These are phyloP conservation scores for Gossypium bickii DNA, from an alignment of 345 rosid species.

Conservation along the genomic window DNA sequence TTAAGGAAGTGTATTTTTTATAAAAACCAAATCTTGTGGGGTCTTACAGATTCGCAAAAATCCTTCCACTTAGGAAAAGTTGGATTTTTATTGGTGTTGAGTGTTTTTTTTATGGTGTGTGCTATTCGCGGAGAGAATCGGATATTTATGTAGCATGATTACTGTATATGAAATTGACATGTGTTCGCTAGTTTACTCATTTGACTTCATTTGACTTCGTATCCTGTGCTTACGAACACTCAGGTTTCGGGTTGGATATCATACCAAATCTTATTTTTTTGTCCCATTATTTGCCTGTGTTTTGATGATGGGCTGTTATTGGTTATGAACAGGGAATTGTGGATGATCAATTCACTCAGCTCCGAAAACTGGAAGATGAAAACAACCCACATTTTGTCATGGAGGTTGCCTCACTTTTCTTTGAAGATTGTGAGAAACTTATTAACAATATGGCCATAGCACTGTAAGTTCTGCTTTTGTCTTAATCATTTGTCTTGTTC, in stretches of 20 bases:
- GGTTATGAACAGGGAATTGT: constrained; percentile 43
- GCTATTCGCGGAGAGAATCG: too few relatives aligned
- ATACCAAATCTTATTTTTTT: not conserved
- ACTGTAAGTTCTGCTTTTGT: constrained; percentile 40
- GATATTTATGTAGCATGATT: too few relatives aligned
- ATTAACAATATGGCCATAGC: constrained; percentile 55
- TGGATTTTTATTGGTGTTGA: too few relatives aligned
- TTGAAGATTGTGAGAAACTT: constrained; percentile 71
- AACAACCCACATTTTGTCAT: constrained; percentile 63
- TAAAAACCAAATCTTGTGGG: not conserved
- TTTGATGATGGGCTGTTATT: not conserved
- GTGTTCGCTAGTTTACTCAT: too few relatives aligned
- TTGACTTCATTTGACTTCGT: too few relatives aligned
- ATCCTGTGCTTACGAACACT: too few relatives aligned
- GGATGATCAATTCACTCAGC: constrained; percentile 82
- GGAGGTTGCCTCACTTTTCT: constrained; percentile 73
- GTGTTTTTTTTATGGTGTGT: too few relatives aligned
- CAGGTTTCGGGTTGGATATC: too few relatives aligned
- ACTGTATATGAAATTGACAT: too few relatives aligned
- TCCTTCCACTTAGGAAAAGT: too few relatives aligned
- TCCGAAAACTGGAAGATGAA: constrained; percentile 81
- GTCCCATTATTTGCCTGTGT: not conserved
- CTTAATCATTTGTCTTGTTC: not conserved
- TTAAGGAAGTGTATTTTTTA: not conserved
- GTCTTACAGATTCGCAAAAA: not conserved